Percentiles rank a stretch among this genome's conserved stretches.
phyloP scores from a whole-genome alignment of 78 protist species.

The Isochrysis galbana region DNA sequence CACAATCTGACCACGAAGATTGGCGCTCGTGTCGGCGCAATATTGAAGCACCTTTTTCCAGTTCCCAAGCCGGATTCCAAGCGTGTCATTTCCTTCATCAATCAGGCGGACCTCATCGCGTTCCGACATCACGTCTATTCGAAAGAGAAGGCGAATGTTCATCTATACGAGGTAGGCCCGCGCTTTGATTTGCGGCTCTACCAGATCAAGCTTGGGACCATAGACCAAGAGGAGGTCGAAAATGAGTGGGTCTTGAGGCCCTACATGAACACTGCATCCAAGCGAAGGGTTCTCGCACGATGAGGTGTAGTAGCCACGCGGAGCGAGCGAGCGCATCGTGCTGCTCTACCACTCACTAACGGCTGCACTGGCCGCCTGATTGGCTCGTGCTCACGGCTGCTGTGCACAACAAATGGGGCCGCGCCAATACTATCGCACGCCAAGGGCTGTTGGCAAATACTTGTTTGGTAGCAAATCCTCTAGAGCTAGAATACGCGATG shows the following conservation, averaged over 20 bases:
- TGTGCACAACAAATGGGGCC: too few species aligned
- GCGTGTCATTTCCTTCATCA: constrained; percentile 91
- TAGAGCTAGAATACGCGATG: too few species aligned
- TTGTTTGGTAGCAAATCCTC: too few species aligned
- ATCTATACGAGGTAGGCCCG: constrained; percentile 85
- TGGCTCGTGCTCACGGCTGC: too few species aligned
- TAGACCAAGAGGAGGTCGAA: constrained; percentile 93
- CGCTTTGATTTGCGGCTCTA: constrained; percentile 93
- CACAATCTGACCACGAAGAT: constrained; percentile 84
- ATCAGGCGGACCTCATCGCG: constrained; percentile 89
- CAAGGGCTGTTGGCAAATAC: too few species aligned
- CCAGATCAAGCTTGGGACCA: constrained; percentile 85
- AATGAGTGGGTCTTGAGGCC: constrained; percentile 93
- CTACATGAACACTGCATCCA: constrained; percentile 82
- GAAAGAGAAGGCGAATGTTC: background rate
- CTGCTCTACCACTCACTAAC: too few species aligned
- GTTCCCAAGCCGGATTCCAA: constrained; percentile 70
- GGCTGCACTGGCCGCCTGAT: too few species aligned
- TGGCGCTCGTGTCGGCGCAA: constrained; percentile 52
- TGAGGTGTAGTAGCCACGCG: too few species aligned
- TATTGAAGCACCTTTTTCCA: constrained; percentile 96
- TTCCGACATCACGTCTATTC: constrained; percentile 71
- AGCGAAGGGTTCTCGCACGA: constrained; percentile 12
- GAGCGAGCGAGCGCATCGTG: too few species aligned
- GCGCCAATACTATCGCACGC: too few species aligned